Evolutionary conservation across 192 early-diverging fungal species (phyloP).

Genomic region (Gaertneriomyces semiglobifer): DNA sequence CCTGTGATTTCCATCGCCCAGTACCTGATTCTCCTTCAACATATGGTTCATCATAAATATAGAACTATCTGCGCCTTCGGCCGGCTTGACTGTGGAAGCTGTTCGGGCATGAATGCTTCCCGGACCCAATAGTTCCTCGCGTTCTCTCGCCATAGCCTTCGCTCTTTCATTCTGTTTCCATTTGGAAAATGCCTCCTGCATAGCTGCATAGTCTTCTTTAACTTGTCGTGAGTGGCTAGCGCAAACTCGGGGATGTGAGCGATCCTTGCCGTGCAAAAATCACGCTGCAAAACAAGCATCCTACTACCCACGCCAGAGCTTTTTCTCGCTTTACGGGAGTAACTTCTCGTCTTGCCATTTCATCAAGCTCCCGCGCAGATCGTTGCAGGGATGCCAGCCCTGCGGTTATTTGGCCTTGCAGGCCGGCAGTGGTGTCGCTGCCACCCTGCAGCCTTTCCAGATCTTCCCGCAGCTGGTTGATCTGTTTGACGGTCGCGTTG

Average conservation of each 20-base stretch:
- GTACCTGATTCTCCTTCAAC: conserved; percentile 27
- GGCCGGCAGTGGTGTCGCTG: conserved; percentile 24
- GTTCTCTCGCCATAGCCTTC: conserved; percentile 21
- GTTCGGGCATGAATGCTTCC: conserved; percentile 23
- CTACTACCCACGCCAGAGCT: conserved; percentile 39
- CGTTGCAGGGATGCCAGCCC: conserved; percentile 40
- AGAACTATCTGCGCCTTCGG: conserved; percentile 8
- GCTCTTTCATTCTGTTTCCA: conserved; percentile 28
- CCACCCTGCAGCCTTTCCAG: conserved; percentile 33
- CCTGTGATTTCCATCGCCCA: conserved; percentile 19
- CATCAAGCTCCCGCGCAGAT: conserved; percentile 38
- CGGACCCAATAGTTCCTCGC: conserved; percentile 36
- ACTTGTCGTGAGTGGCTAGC: conserved; percentile 12
- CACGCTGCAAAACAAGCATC: neutral
- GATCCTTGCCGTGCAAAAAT: too few relatives aligned
- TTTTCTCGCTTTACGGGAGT: conserved; percentile 47
- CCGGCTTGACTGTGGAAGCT: conserved; percentile 8
- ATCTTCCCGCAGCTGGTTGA: conserved; percentile 31
- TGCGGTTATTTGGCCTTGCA: conserved; percentile 38
- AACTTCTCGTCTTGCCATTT: conserved; percentile 44
- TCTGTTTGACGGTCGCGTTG: conserved; percentile 39
- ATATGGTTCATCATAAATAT: conserved; percentile 47
- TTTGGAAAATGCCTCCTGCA: conserved; percentile 27
- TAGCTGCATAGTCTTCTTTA: conserved; percentile 31
- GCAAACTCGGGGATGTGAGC: too few relatives aligned